A percentile compares a stretch with the other conserved stretches of the same genome.
phyloP scores from a whole-genome alignment of 371 early-diverging fungal genomes.

The Mortierella sp. region DNA sequence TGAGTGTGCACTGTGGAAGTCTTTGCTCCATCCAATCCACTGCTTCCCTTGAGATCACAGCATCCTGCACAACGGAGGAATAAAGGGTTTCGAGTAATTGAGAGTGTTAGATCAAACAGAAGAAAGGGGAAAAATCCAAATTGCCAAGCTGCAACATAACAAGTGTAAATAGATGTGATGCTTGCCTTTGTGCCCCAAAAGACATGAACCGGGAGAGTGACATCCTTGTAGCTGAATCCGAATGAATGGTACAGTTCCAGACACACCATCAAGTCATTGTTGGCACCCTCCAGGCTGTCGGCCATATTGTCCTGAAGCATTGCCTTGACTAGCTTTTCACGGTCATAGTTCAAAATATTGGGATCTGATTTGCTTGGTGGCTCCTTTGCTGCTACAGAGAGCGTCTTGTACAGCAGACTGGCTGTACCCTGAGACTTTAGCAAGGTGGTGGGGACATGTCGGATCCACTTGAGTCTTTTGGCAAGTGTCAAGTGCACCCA shows the following conservation, averaged over 20 bases:
- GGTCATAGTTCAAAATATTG: constrained; percentile 49
- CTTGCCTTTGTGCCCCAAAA: constrained; percentile 57
- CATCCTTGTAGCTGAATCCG: constrained; percentile 57
- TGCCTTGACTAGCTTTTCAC: constrained; percentile 52
- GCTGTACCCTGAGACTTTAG: constrained; percentile 54
- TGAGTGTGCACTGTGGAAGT: constrained; percentile 54
- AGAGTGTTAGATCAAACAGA: too few relatives aligned
- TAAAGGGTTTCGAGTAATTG: too few relatives aligned
- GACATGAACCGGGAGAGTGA: constrained; percentile 55
- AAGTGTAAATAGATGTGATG: too few relatives aligned
- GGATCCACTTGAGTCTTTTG: constrained; percentile 56
- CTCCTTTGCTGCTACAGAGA: constrained; percentile 53
- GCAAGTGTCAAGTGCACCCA: constrained; percentile 57
- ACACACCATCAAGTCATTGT: constrained; percentile 56
- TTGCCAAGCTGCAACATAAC: background rate
- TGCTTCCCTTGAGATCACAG: constrained; percentile 54
- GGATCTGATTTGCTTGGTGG: constrained; percentile 50
- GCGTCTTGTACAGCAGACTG: constrained; percentile 42
- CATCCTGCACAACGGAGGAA: too few relatives aligned
- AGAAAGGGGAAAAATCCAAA: background rate
- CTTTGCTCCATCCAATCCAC: constrained; percentile 58
- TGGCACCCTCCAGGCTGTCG: constrained; percentile 54
- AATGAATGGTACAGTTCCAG: constrained; percentile 54
- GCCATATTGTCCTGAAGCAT: constrained; percentile 56
- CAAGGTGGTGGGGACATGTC: constrained; percentile 52